These are phyloP conservation scores for Aspergillus calidoustus DNA, from an alignment of 2,329 filamentous ascomycete species.

Conservation along the genomic window DNA sequence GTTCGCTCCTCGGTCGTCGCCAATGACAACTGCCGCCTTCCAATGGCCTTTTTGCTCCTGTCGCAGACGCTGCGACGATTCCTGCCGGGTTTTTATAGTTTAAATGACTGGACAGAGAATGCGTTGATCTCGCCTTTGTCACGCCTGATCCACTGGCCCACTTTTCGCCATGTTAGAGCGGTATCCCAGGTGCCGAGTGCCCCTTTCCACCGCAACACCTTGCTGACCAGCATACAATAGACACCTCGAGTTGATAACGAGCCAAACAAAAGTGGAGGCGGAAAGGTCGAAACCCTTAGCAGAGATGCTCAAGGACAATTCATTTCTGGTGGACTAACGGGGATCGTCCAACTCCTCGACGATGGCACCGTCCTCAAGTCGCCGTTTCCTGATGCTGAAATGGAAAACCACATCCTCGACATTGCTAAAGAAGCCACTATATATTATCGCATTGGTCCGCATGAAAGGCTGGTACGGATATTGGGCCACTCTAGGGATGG, in stretches of 20 bases:
- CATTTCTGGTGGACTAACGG: conserved; percentile 24
- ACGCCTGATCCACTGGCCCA: conserved; percentile 1
- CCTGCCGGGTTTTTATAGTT: too few relatives aligned
- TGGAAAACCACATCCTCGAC: conserved; percentile 21
- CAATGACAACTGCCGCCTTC: too few relatives aligned
- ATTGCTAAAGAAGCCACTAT: conserved; percentile 26
- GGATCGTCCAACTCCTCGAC: conserved; percentile 25
- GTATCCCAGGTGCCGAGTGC: background rate
- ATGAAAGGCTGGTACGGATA: conserved; percentile 20
- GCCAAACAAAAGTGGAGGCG: too few relatives aligned
- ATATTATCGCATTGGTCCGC: conserved; percentile 19
- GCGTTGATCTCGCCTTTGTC: background rate
- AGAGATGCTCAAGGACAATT: conserved; percentile 20
- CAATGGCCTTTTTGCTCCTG: too few relatives aligned
- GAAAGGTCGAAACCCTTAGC: background rate
- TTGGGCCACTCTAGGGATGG: conserved; percentile 21
- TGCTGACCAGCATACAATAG: too few relatives aligned
- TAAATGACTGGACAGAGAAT: too few relatives aligned
- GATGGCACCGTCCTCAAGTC: conserved; percentile 24
- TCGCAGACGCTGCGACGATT: too few relatives aligned
- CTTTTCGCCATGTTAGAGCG: conserved; percentile 5
- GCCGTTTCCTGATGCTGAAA: conserved; percentile 17
- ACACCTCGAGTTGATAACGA: too few relatives aligned
- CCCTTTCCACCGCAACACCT: background rate
- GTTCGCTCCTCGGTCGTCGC: too few relatives aligned